Evolutionary conservation across 306 rosid species (phyloP).

Genomic region (Parietaria judaica): DNA sequence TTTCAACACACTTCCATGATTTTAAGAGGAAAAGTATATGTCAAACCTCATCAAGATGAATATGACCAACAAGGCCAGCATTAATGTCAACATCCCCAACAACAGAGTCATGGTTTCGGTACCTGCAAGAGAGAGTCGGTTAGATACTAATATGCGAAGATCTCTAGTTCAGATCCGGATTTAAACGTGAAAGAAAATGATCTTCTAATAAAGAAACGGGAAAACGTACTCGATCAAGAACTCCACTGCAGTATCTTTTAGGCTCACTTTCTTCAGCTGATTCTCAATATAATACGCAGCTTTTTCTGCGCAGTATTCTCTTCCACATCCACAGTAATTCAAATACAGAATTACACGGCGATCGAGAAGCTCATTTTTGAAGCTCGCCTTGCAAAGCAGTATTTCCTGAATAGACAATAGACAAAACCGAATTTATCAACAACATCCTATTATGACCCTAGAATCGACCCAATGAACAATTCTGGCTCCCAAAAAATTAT

Average conservation of each 20-base stretch:
- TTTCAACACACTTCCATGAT: too few species aligned
- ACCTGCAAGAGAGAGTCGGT: slow-evolving; percentile 32
- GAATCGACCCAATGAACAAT: too few species aligned
- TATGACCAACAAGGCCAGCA: slow-evolving; percentile 87
- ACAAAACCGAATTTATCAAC: neutral
- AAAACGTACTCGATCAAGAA: slow-evolving; percentile 72
- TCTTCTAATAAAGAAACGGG: slow-evolving; percentile 7
- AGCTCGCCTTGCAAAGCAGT: slow-evolving; percentile 68
- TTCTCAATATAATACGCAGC: slow-evolving; percentile 78
- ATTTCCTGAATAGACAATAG: slow-evolving; percentile 55
- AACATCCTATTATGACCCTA: neutral
- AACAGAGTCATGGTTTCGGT: slow-evolving; percentile 30
- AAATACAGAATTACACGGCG: slow-evolving; percentile 71
- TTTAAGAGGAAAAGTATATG: slow-evolving; percentile 7
- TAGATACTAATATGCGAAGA: too few species aligned
- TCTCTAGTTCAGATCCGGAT: neutral
- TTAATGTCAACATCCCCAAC: slow-evolving; percentile 27
- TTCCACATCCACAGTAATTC: slow-evolving; percentile 74
- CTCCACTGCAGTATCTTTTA: slow-evolving; percentile 69
- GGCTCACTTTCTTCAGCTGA: slow-evolving; percentile 70
- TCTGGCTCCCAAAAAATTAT: too few species aligned
- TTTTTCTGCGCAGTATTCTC: slow-evolving; percentile 57
- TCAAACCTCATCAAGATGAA: slow-evolving; percentile 68
- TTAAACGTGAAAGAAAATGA: neutral
- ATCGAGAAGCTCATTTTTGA: slow-evolving; percentile 65